These are phyloP conservation scores for Aspergillus calidoustus DNA, from an alignment of 2,329 filamentous ascomycete species.

Conservation along the genomic window DNA sequence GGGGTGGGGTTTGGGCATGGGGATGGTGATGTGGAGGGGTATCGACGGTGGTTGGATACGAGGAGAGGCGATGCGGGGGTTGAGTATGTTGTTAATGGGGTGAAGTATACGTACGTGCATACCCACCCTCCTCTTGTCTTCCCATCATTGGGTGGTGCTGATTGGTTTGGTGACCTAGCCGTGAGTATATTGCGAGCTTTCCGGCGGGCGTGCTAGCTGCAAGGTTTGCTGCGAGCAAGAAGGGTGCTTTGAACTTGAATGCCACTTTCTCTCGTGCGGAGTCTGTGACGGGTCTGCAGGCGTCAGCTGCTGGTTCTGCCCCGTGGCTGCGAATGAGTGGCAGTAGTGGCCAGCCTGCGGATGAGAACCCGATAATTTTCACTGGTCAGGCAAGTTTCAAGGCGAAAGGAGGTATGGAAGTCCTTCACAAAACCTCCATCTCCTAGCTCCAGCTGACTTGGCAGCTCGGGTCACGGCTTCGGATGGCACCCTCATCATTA, in stretches of 20 bases:
- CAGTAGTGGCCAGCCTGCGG: constrained; percentile 12
- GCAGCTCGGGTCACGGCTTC: not conserved
- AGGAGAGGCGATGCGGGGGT: constrained; percentile 9
- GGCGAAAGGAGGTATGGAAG: not conserved
- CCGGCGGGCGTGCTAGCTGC: constrained; percentile 16
- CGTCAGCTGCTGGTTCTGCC: not conserved
- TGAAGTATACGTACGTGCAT: constrained; percentile 11
- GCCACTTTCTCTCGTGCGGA: constrained; percentile 6
- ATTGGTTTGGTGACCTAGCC: constrained; percentile 1
- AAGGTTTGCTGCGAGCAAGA: constrained; percentile 7
- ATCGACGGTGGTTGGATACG: constrained; percentile 19
- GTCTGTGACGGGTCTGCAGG: not conserved
- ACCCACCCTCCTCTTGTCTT: not conserved
- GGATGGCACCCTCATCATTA: not conserved
- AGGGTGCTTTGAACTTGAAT: constrained; percentile 1
- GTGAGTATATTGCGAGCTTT: constrained; percentile 22
- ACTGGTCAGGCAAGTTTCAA: constrained; percentile 8
- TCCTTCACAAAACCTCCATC: not conserved
- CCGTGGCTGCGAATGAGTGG: constrained; percentile 6
- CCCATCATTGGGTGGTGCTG: not conserved
- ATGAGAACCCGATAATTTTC: constrained; percentile 8
- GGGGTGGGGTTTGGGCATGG: constrained; percentile 16
- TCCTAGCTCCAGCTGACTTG: not conserved
- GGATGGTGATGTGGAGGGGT: not conserved
- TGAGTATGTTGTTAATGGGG: constrained; percentile 9